Evolutionary conservation across 164 flowering plant genomes (phyloP).

Genomic region (Saururus chinensis): DNA sequence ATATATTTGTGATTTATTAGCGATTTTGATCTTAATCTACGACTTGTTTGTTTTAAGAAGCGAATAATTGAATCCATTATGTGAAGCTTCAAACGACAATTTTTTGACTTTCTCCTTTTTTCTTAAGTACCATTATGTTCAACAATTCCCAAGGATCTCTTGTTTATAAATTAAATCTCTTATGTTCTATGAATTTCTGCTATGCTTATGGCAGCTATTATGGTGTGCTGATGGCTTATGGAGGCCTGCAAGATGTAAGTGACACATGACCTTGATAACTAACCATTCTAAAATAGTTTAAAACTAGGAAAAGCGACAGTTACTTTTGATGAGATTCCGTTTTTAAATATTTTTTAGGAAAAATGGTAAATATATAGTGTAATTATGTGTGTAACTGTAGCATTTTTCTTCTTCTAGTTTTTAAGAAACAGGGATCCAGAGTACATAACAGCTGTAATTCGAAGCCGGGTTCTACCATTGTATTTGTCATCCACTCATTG

Average conservation of each 20-base stretch:
- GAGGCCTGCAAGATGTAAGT: constrained; percentile 69
- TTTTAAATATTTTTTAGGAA: too few relatives aligned
- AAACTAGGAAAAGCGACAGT: background rate
- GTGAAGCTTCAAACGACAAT: too few relatives aligned
- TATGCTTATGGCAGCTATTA: constrained; percentile 42
- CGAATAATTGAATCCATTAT: too few relatives aligned
- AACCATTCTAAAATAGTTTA: too few relatives aligned
- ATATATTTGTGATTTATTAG: too few relatives aligned
- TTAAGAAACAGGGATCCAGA: constrained; percentile 44
- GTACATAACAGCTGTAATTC: constrained; percentile 35
- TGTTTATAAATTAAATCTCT: background rate
- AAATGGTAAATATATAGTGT: too few relatives aligned
- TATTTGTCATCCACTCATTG: constrained; percentile 21
- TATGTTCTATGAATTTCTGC: background rate
- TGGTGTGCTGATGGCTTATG: constrained; percentile 81
- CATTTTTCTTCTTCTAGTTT: constrained; percentile 30
- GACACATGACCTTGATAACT: background rate
- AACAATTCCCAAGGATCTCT: background rate
- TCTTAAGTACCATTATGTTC: background rate
- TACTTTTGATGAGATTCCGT: too few relatives aligned
- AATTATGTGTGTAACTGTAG: background rate
- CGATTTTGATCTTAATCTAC: too few relatives aligned
- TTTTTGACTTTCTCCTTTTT: background rate
- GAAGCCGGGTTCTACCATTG: constrained; percentile 50
- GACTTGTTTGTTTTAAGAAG: too few relatives aligned